These are phyloP conservation scores for Leccinum truebloodii DNA, from an alignment of 768 basidiomycete species.

Conservation along the genomic window DNA sequence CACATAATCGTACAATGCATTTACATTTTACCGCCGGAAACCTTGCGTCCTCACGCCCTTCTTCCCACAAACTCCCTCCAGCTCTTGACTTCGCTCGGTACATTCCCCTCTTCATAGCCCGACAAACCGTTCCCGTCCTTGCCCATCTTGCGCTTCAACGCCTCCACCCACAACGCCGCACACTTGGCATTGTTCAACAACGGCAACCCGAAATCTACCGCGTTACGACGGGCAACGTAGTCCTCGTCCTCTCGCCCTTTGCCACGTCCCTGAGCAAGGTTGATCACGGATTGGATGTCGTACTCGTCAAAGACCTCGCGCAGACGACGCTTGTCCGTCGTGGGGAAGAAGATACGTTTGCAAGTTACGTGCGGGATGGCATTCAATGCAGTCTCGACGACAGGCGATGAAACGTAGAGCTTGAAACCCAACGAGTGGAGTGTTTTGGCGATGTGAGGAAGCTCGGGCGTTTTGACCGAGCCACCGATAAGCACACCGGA, in stretches of 20 bases:
- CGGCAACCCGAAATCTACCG: constrained; percentile 94
- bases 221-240: constrained; percentile 95
- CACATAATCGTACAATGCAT: not conserved
- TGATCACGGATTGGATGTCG: constrained; percentile 93
- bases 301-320: constrained; percentile 93
- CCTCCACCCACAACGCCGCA: constrained; percentile 89
- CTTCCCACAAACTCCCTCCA: constrained; percentile 89
- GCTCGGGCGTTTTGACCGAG: constrained; percentile 84
- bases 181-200: constrained; percentile 88
- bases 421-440: constrained; percentile 91
- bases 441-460: constrained; percentile 76
- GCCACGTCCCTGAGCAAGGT: constrained; percentile 82
- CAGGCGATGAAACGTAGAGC: constrained; percentile 82
- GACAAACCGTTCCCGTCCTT: constrained; percentile 62
- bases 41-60: constrained; percentile 44
- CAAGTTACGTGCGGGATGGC: constrained; percentile 72
- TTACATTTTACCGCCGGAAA: not conserved
- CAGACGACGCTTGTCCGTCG: constrained; percentile 92
- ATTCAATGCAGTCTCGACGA: constrained; percentile 82
- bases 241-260: constrained; percentile 83
- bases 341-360: constrained; percentile 95
- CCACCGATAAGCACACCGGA: constrained; percentile 94
- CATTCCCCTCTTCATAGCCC: constrained; percentile 81
- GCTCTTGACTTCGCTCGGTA: constrained; percentile 88
- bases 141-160: constrained; percentile 81